phyloP scores from a whole-genome alignment of 768 basidiomycete genomes.

The Tulasnella sp. region DNA sequence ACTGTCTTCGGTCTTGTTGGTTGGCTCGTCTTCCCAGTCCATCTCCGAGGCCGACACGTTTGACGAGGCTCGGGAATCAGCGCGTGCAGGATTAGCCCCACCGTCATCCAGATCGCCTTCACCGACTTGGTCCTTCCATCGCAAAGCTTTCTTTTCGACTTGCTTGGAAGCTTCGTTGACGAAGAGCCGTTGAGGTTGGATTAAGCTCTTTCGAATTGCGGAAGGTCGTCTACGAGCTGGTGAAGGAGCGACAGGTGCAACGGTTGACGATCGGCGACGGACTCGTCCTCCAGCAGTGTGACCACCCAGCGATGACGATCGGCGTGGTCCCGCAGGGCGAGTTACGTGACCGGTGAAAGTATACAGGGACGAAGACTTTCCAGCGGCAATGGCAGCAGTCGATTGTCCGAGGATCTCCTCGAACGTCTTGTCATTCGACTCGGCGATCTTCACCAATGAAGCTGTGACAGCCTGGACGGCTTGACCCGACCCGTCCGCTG shows the following conservation, averaged over 20 bases:
- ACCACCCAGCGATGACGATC: constrained; percentile 31
- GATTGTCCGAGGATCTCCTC: constrained; percentile 54
- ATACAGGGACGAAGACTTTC: constrained; percentile 28
- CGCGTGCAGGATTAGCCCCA: constrained; percentile 17
- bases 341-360: constrained; percentile 38
- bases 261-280: constrained; percentile 31
- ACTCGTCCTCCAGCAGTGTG: constrained; percentile 38
- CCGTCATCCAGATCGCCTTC: constrained; percentile 63
- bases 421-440: constrained; percentile 61
- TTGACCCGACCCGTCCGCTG: constrained; percentile 19
- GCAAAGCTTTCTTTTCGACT: constrained; percentile 54
- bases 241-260: constrained; percentile 17
- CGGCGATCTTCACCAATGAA: constrained; percentile 43
- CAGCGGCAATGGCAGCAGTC: constrained; percentile 43
- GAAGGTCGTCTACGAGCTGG: constrained; percentile 52
- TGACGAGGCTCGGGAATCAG: constrained; percentile 29
- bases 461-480: constrained; percentile 39
- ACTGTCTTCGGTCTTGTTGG: constrained; percentile 70
- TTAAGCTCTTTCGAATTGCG: constrained; percentile 45
- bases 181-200: constrained; percentile 25
- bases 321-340: constrained; percentile 28
- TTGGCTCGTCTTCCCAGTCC: constrained; percentile 40
- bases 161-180: constrained; percentile 29
- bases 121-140: constrained; percentile 83
- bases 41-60: constrained; percentile 34